Conservation (phyloP, 139 green algal species). For the Microglena sp. region DNA sequence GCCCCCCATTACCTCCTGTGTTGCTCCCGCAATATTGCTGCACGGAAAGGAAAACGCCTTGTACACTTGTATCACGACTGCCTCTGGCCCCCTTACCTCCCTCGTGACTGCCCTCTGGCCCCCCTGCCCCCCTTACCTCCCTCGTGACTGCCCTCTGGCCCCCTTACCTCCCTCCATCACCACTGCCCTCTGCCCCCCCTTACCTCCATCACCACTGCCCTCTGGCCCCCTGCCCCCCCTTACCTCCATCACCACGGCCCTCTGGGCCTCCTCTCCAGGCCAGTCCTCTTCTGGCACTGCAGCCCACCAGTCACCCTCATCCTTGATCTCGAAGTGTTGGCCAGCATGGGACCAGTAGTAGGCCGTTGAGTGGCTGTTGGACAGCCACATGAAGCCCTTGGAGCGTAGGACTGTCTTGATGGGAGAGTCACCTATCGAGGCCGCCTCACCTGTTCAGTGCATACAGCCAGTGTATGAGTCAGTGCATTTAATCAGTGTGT, state of each 20-base stretch:
- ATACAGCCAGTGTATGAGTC: too few species aligned
- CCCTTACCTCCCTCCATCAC: too few species aligned
- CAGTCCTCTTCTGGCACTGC: constrained; percentile 70
- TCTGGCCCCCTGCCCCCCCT: background rate
- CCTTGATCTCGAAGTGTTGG: constrained; percentile 88
- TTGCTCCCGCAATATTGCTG: too few species aligned
- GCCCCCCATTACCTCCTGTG: too few species aligned
- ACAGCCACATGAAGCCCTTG: constrained; percentile 93
- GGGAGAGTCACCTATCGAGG: constrained; percentile 42
- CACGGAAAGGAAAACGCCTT: too few species aligned
- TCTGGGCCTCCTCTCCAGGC: constrained; percentile 49
- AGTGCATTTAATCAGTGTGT: too few species aligned
- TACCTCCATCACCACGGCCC: constrained; percentile 47
- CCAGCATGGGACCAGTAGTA: constrained; percentile 89
- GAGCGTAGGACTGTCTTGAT: constrained; percentile 79
- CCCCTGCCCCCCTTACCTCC: too few species aligned
- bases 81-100: too few species aligned
- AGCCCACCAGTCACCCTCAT: constrained; percentile 59
- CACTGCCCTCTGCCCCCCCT: background rate
- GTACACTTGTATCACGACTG: too few species aligned
- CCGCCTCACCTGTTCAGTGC: too few species aligned
- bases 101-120: too few species aligned
- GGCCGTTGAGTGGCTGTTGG: constrained; percentile 66
- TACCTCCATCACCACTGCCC: background rate
- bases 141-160: too few species aligned